phyloP scores from a whole-genome alignment of 768 basidiomycete species.

The Agrocybe praecox region DNA sequence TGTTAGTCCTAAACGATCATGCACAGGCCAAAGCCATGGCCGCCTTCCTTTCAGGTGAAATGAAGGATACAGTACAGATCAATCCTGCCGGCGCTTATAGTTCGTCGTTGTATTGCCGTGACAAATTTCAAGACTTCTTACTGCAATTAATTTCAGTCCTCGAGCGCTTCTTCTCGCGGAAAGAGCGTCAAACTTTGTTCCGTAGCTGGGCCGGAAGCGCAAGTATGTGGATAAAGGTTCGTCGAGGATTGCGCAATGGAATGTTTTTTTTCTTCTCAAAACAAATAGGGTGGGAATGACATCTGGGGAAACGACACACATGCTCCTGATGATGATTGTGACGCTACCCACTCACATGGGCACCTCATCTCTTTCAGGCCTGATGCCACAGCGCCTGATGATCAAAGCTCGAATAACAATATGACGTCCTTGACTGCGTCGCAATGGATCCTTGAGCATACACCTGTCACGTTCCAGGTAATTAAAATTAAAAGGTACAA shows the following conservation, averaged over 20 bases:
- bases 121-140: not conserved
- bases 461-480: constrained; percentile 82
- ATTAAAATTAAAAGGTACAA: not conserved
- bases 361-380: constrained; percentile 80
- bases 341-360: constrained; percentile 68
- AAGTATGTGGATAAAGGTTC: constrained; percentile 91
- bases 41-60: constrained; percentile 94
- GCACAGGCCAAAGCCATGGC: constrained; percentile 88
- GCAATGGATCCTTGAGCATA: constrained; percentile 81
- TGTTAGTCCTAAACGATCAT: not conserved
- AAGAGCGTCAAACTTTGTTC: constrained; percentile 88
- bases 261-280: too few relatives aligned
- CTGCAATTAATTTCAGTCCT: constrained; percentile 48
- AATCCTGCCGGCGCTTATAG: constrained; percentile 81
- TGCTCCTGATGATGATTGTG: constrained; percentile 78
- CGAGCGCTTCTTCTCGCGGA: constrained; percentile 88
- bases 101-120: constrained; percentile 23
- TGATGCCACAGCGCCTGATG: constrained; percentile 18
- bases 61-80: constrained; percentile 89
- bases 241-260: too few relatives aligned
- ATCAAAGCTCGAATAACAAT: constrained; percentile 44
- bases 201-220: constrained; percentile 95
- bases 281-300: constrained; percentile 69
- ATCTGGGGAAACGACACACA: constrained; percentile 79
- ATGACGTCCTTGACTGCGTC: constrained; percentile 80